Evolutionary conservation across 2,329 filamentous ascomycete genomes (phyloP), one percentile per base, ranked within the genome.

Genomic region (Pseudogymnoascus sp.): DNA sequence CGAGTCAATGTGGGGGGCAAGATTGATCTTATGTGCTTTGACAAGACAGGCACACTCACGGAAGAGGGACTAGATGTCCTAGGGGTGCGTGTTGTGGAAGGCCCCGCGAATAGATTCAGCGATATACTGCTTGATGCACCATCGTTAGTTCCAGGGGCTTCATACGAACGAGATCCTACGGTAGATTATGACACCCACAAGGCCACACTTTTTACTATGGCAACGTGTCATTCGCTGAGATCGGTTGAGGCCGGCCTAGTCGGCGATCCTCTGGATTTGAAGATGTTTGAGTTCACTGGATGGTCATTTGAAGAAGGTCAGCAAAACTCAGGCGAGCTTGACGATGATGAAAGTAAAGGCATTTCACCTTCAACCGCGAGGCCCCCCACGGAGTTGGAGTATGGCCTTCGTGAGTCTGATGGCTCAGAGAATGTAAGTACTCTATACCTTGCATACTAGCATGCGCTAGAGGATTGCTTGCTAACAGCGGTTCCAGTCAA

Each of bases 21-120:
- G 75, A 79, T 99, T 3, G 95, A 99, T 72, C 85, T 97, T 10
- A 90, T 99, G 77, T 97, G 93, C 75, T 99, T 99, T 68, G 95
- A 99, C 77, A 99, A 99, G 78, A 99, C 95, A 0, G 95, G 95
- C n/a, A 99, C 95, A 0, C 79, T 99, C 62, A 99, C 95, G 0
- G 95, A 97, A 75, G 95, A 99, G 74, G 95, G 95, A 0, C 78
- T 99, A 44, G 96, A 99, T 74, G 91, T 99, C 16, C 82, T 99
- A 11, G 95, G 95, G 11, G 86, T 96, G 18, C 86, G 91, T 36
- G 86, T 95, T 5, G 91, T 91, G 8, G 85, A 89, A 63, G 79
- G 82, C 59, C 82, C 82, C 1, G 75, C 77, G 3, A 79, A 82
- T 42, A 77, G 83, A 62, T 96, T 97, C 70, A 88, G 87, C 61